These are phyloP conservation scores for Ascochyta pisi DNA, from an alignment of 2,329 filamentous ascomycete species.

Conservation along the genomic window DNA sequence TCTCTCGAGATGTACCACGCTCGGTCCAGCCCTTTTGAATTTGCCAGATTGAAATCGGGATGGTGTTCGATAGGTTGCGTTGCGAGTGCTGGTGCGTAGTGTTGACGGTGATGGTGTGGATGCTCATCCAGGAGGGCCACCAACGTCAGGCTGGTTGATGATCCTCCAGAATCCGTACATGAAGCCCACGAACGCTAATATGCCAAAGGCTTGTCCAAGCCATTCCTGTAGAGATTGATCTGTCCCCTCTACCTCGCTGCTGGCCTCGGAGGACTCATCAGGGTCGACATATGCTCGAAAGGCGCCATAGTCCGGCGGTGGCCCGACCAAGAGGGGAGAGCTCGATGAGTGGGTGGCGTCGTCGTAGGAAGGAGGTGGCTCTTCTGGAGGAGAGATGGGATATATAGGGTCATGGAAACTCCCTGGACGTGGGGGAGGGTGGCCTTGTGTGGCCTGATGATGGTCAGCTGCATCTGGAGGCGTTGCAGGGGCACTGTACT, in stretches of 20 bases:
- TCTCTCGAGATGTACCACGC: neutral
- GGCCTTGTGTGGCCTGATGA: slow-evolving; percentile 15
- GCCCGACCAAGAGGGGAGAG: slow-evolving; percentile 40
- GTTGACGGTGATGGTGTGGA: neutral
- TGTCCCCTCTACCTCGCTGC: slow-evolving; percentile 35
- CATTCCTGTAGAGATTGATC: slow-evolving; percentile 37
- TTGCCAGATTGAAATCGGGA: neutral
- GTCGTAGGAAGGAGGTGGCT: slow-evolving; percentile 45
- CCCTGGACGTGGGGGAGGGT: slow-evolving; percentile 23
- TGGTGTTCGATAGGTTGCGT: neutral
- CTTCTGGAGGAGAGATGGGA: slow-evolving; percentile 24
- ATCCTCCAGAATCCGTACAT: slow-evolving; percentile 43
- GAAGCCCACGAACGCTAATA: slow-evolving; percentile 36
- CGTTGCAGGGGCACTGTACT: slow-evolving; percentile 1
- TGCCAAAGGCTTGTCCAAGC: slow-evolving; percentile 37
- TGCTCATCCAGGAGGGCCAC: neutral
- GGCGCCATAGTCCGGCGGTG: slow-evolving; percentile 40
- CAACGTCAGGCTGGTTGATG: slow-evolving; percentile 29
- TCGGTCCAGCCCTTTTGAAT: neutral
- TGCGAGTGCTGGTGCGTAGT: neutral
- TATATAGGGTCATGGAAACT: slow-evolving; percentile 11
- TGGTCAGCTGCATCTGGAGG: slow-evolving; percentile 13
- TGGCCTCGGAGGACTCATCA: slow-evolving; percentile 40
- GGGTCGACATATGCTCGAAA: slow-evolving; percentile 35
- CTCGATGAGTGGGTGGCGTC: slow-evolving; percentile 35